A percentile compares a stretch with the other conserved stretches of the same genome.
Evolutionary conservation across 352 stramenopile species (phyloP).

Genomic region (Hyaloperonospora arabidopsidis): DNA sequence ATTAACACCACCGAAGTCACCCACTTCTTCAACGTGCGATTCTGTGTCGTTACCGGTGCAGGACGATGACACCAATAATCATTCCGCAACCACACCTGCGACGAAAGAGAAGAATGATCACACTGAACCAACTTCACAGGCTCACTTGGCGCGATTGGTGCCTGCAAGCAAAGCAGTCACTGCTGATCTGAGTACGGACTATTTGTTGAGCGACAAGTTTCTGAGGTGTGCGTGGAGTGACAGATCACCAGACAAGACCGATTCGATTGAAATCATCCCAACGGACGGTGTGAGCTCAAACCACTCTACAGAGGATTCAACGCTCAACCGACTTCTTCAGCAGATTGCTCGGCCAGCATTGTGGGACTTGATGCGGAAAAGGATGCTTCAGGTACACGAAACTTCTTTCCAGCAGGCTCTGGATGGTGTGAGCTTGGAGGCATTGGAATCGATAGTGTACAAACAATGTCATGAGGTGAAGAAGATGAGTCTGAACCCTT

Average conservation of each 20-base stretch:
- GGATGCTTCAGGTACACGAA: slow-evolving; percentile 28
- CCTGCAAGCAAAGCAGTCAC: slow-evolving; percentile 9
- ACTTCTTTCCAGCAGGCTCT: slow-evolving; percentile 24
- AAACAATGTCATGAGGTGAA: slow-evolving; percentile 38
- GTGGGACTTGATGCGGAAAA: slow-evolving; percentile 44
- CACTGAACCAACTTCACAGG: neutral
- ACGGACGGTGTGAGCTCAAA: neutral
- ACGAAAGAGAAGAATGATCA: neutral
- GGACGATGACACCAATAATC: neutral
- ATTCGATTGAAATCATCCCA: neutral
- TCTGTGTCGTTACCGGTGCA: neutral
- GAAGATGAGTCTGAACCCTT: slow-evolving; percentile 42
- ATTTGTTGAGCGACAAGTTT: slow-evolving; percentile 32
- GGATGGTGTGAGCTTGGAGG: slow-evolving; percentile 31
- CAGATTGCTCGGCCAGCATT: slow-evolving; percentile 33
- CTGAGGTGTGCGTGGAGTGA: slow-evolving; percentile 23
- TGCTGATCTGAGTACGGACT: slow-evolving; percentile 26
- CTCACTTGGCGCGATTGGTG: neutral
- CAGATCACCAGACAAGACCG: neutral
- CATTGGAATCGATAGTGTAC: slow-evolving; percentile 37
- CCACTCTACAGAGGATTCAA: slow-evolving; percentile 1
- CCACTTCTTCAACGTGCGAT: slow-evolving; percentile 3
- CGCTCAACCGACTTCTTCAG: slow-evolving; percentile 21
- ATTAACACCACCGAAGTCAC: neutral
- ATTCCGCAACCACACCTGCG: slow-evolving; percentile 1